Evolutionary conservation across 1,284 basidiomycete species (phyloP).

Genomic region (Pascua guehoae): DNA sequence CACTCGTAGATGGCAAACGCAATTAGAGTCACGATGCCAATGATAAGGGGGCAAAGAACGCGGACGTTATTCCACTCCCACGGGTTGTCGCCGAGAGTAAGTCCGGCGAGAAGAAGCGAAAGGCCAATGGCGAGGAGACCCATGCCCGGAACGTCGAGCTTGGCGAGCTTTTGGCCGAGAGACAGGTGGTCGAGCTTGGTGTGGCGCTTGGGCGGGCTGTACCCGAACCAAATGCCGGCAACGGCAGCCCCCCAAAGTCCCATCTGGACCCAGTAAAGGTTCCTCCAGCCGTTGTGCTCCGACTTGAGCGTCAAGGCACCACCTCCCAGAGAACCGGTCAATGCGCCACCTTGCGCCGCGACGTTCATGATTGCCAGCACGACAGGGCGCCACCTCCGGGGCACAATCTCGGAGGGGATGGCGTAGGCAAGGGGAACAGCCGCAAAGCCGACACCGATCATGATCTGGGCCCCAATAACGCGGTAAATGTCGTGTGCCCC

Average conservation of each 20-base stretch:
- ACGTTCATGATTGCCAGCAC: conserved; percentile 5
- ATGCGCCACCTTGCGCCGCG: not conserved
- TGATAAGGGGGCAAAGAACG: conserved; percentile 5
- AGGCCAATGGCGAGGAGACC: conserved; percentile 2
- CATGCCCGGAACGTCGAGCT: conserved; percentile 8
- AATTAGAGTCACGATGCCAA: conserved; percentile 4
- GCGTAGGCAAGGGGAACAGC: conserved; percentile 11
- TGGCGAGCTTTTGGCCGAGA: conserved; percentile 5
- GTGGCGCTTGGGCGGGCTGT: conserved; percentile 15
- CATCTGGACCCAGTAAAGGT: conserved; percentile 16
- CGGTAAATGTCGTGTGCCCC: conserved; percentile 13
- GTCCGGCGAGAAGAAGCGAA: conserved; percentile 2
- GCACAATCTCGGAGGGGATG: conserved; percentile 14
- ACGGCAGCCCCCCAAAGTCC: conserved; percentile 7
- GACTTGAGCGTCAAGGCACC: not conserved
- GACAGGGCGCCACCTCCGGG: conserved; percentile 7
- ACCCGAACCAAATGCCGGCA: conserved; percentile 2
- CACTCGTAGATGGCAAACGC: conserved; percentile 9
- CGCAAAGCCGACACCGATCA: conserved; percentile 13
- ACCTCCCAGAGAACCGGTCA: not conserved
- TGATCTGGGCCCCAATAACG: conserved; percentile 10
- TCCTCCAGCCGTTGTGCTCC: conserved; percentile 4
- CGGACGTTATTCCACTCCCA: conserved; percentile 10
- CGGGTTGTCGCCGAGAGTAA: conserved; percentile 10
- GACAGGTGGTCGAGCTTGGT: conserved; percentile 8